These are phyloP conservation scores for Diddensiella santjacobensis DNA, from an alignment of 805 yeast genomes.

Conservation along the genomic window DNA sequence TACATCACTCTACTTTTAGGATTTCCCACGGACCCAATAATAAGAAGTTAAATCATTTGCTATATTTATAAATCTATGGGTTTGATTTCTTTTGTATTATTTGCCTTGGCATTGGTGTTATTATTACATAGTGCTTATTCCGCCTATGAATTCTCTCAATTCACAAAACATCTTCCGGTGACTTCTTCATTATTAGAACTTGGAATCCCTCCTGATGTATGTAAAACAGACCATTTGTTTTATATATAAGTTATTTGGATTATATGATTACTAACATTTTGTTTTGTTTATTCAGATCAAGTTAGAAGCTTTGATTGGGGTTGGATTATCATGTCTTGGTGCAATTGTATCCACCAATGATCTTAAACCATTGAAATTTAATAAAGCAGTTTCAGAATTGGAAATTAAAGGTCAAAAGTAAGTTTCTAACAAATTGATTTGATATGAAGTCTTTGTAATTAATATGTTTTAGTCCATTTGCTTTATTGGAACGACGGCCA, in stretches of 20 bases:
- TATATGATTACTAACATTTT: neutral
- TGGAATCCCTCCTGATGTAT: conserved; percentile 23
- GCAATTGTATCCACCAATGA: conserved; percentile 31
- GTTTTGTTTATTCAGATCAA: conserved; percentile 32
- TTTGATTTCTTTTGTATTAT: conserved; percentile 10
- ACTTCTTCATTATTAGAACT: conserved; percentile 11
- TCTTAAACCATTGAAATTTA: conserved; percentile 47
- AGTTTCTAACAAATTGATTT: too few relatives aligned
- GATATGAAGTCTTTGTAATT: too few relatives aligned
- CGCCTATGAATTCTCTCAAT: conserved; percentile 26
- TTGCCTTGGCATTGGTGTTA: conserved; percentile 17
- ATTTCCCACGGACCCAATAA: too few relatives aligned
- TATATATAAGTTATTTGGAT: neutral
- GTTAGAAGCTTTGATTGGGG: conserved; percentile 49
- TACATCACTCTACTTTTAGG: too few relatives aligned
- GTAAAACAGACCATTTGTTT: conserved; percentile 3
- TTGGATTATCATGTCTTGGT: conserved; percentile 40
- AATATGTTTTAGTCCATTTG: conserved; percentile 37
- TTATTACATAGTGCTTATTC: conserved; percentile 28
- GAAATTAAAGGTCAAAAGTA: conserved; percentile 45
- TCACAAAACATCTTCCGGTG: conserved; percentile 18
- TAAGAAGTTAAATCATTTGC: too few relatives aligned
- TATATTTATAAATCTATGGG: too few relatives aligned
- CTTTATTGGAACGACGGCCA: conserved; percentile 46
- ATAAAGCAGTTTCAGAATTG: conserved; percentile 45